Percentiles rank a stretch among this genome's conserved stretches.
Conservation (phyloP, 768 basidiomycete species). For the Leccinum subgranulosum region DNA sequence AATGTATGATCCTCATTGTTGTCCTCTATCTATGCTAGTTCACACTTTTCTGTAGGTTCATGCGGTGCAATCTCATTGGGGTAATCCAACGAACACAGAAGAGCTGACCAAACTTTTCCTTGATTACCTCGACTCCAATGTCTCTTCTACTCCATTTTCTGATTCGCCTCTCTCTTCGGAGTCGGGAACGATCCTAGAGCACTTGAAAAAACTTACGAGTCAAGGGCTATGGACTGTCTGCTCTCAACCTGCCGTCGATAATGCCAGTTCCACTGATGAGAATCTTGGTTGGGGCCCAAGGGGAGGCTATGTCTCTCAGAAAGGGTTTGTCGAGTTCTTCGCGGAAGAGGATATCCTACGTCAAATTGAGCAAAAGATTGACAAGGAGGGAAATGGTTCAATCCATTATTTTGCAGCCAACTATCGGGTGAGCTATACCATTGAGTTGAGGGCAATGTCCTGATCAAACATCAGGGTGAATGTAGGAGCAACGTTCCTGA, state of each 20-base stretch:
- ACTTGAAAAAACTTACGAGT: slow-evolving; percentile 73
- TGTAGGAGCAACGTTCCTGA: slow-evolving; percentile 75
- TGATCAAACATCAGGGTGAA: slow-evolving; percentile 54
- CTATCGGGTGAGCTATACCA: slow-evolving; percentile 47
- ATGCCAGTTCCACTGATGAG: slow-evolving; percentile 66
- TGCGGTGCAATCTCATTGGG: slow-evolving; percentile 71
- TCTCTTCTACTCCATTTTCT: slow-evolving; percentile 85
- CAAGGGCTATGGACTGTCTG: slow-evolving; percentile 95
- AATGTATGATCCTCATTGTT: slow-evolving; percentile 38
- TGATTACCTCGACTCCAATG: slow-evolving; percentile 70
- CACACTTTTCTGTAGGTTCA: slow-evolving; percentile 42
- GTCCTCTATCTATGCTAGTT: not conserved
- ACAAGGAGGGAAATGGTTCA: slow-evolving; percentile 53
- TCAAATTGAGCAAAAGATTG: slow-evolving; percentile 54
- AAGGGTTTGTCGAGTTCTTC: slow-evolving; percentile 97
- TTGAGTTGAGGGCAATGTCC: not conserved
- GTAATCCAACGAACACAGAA: slow-evolving; percentile 51
- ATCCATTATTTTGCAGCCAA: slow-evolving; percentile 90
- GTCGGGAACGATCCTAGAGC: slow-evolving; percentile 73
- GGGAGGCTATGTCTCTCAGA: slow-evolving; percentile 95
- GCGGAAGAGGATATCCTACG: slow-evolving; percentile 59
- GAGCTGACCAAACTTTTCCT: slow-evolving; percentile 83
- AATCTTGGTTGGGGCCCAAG: slow-evolving; percentile 92
- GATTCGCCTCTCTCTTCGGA: slow-evolving; percentile 77
- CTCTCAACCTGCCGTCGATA: slow-evolving; percentile 93